Evolutionary conservation across 2,329 filamentous ascomycete species (phyloP).

Genomic region (Nothopassalora personata): DNA sequence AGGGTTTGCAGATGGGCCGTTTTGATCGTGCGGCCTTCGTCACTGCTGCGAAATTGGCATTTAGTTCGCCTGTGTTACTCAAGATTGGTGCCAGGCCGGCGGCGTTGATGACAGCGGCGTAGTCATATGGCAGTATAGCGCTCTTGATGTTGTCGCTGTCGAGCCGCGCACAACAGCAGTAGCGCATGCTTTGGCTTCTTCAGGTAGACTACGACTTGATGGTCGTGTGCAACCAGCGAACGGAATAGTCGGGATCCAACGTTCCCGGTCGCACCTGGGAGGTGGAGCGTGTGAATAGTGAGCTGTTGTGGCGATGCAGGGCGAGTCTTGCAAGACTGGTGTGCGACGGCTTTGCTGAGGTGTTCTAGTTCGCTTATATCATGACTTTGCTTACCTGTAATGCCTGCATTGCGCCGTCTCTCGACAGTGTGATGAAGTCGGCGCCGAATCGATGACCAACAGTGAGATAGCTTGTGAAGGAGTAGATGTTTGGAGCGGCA

Average conservation of each 20-base stretch:
- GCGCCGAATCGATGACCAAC: too few species aligned
- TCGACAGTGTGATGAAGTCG: too few species aligned
- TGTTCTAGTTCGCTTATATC: too few species aligned
- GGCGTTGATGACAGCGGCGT: conserved; percentile 39
- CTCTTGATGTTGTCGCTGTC: conserved; percentile 32
- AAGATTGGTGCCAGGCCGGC: conserved; percentile 40
- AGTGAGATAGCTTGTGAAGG: too few species aligned
- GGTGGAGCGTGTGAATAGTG: too few species aligned
- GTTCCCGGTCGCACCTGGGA: conserved; percentile 16
- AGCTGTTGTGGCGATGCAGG: too few species aligned
- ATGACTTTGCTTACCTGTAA: too few species aligned
- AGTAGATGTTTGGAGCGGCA: too few species aligned
- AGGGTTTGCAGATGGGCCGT: too few species aligned
- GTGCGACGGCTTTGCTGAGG: too few species aligned
- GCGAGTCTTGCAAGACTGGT: too few species aligned
- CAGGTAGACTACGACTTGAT: conserved; percentile 38
- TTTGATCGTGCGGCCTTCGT: conserved; percentile 31
- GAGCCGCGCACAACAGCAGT: conserved; percentile 36
- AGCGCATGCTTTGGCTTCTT: conserved; percentile 27
- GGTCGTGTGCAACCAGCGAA: conserved; percentile 32
- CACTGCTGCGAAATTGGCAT: conserved; percentile 37
- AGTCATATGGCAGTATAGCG: conserved; percentile 35
- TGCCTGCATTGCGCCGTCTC: too few species aligned
- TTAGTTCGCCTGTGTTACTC: conserved; percentile 33
- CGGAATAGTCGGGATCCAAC: conserved; percentile 17